Evolutionary conservation across 2,329 filamentous ascomycete species (phyloP), one percentile per base, ranked within the genome.

Genomic region (Xylaria sp.): DNA sequence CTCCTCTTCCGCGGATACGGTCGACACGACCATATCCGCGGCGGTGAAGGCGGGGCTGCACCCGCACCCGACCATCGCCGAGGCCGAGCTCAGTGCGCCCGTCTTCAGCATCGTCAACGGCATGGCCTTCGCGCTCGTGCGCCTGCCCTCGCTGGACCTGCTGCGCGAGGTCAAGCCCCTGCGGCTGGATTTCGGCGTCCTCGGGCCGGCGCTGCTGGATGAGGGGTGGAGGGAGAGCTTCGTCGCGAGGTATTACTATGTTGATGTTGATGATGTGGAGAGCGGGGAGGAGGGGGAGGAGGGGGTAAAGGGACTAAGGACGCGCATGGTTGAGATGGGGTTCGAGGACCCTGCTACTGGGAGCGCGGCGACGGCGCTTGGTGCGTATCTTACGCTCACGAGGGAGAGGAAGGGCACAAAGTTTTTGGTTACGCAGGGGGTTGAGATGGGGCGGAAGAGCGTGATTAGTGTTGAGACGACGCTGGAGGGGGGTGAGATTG

Each of bases 71-170:
- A 57, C 58, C n/a, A 73, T 77, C 59, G 74, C 75, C 51, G 72
- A 42, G 5, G 74, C 73, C 2, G 77, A 78, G 72, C 73, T 78
- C 9, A 50, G 73, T 12, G 82, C 85, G 9, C 84, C 86, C 16
- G 75, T 88, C 21, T 84, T 89, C 65, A 90, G 87, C 71, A 87
- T 94, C 54, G 91, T 93, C 42, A 88, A 88, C 53, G 92, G 92
- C 57, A 91, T 94, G 90, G 88, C 87, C 0, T 94, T 93, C 78
- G 79, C 88, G n/a, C 85, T 93, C 37, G 82, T 92, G 16, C 81
- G 87, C 72, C 82, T 96, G 25, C 82, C 87, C 0, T 85, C 84
- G 63, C 79, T 93, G 10, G 88, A 88, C 35, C 84, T 86, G 8
- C 82, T 95, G 21, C 84, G 80, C 5, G 73, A 79, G 13, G 81